These are phyloP conservation scores for Grosmannia clavigera DNA, from an alignment of 2,329 filamentous ascomycete genomes.

Conservation along the genomic window DNA sequence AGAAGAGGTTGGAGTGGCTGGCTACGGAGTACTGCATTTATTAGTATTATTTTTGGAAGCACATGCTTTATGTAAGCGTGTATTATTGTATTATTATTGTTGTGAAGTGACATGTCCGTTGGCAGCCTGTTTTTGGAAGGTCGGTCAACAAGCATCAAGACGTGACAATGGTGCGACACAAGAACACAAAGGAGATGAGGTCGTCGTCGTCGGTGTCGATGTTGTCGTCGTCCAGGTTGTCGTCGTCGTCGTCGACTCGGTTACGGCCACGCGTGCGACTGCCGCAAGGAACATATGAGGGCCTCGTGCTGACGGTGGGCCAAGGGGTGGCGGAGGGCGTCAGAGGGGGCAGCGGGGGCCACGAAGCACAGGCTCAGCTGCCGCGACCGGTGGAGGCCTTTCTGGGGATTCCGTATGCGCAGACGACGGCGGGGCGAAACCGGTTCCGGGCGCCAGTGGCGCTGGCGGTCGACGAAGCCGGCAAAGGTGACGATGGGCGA, in stretches of 20 bases:
- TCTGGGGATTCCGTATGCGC: slow-evolving; percentile 37
- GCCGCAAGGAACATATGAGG: slow-evolving; percentile 28
- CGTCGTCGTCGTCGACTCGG: too few species aligned
- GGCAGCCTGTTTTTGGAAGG: background rate
- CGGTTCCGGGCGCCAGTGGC: slow-evolving; percentile 32
- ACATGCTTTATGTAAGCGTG: too few species aligned
- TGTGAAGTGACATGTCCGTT: background rate
- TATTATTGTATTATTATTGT: background rate
- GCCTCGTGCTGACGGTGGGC: slow-evolving; percentile 11
- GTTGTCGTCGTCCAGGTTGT: background rate
- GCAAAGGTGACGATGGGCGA: slow-evolving; percentile 1
- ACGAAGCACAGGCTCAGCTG: background rate
- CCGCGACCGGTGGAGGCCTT: slow-evolving; percentile 28
- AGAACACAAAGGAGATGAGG: background rate
- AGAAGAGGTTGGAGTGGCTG: too few species aligned
- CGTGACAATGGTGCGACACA: background rate
- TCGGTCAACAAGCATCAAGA: too few species aligned
- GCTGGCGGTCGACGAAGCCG: slow-evolving; percentile 11
- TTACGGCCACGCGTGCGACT: slow-evolving; percentile 16
- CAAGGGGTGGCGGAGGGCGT: slow-evolving; percentile 3
- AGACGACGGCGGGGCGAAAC: slow-evolving; percentile 26
- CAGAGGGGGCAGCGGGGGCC: too few species aligned
- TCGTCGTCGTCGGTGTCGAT: background rate
- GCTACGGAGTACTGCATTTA: too few species aligned
- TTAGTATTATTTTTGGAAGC: too few species aligned